Evolutionary conservation across 352 stramenopile genomes (phyloP), one percentile per base, ranked within the genome.

Genomic region (Globisporangium viniferum): DNA sequence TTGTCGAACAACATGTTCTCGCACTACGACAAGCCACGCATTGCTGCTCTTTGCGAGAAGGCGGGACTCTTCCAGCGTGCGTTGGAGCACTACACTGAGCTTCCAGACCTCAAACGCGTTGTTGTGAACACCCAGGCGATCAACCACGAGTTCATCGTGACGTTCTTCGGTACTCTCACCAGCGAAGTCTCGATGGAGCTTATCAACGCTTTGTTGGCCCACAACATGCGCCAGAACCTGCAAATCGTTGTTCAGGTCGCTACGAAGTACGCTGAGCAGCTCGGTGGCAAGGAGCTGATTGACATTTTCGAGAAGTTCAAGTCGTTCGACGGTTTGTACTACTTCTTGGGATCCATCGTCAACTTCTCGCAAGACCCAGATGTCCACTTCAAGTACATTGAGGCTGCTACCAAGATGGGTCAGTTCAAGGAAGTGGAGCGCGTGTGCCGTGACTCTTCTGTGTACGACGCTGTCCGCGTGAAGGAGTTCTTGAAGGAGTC

Each of bases 351-450:
- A 31, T 96, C 97, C 10, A 98, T 99, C 68, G 97, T 99, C 15
- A 99, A 99, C 83, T 97, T 95, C 78, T 99, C 94, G 7, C 97
- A 99, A 76, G 97, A 99, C 70, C 84, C 97, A 7, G 90, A 98
- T 69, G 97, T 99, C 49, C 98, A 99, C 79, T 99, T 99, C 79
- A 99, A 99, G 85, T 99, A 99, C 86, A 99, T 99, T 86, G 97
- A 99, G 83, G 96, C 97, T 57, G 98, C 98, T 20, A 99, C 97
- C 64, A 99, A 99, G 91, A 98, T 99, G 85, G 96, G 98, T 44
- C 98, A 99, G 76, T 99, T 99, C 84, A 99, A 99, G 81, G 98
- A 99, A 78, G 98, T 99, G 27, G 98, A 99, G 80, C 95, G 98
- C 62, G 98, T 99, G 56, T 99, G 98, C 78, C 95, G 98, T 66